Evolutionary conservation across 2,329 filamentous ascomycete genomes (phyloP).

Genomic region (Microsporum ferrugineum): DNA sequence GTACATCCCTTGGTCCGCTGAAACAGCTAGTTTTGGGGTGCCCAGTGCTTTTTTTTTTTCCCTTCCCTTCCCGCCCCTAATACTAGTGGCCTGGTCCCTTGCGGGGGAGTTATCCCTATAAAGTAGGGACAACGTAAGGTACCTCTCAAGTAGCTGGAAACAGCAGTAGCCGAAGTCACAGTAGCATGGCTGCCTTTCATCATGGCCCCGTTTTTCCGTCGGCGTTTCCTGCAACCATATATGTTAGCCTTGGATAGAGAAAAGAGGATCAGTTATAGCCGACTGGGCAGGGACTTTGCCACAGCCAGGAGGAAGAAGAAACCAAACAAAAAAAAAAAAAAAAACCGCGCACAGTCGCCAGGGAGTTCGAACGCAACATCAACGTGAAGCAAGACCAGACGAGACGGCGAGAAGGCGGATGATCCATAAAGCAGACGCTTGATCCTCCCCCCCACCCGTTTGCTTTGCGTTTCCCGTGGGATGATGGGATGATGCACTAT

Average conservation of each 20-base stretch:
- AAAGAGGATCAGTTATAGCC: neutral
- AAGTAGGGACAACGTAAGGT: neutral
- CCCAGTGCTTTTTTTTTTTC: neutral
- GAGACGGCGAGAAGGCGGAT: neutral
- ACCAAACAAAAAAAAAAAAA: neutral
- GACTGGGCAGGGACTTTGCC: neutral
- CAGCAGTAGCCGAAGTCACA: neutral
- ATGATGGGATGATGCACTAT: neutral
- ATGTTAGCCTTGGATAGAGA: neutral
- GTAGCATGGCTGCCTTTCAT: neutral
- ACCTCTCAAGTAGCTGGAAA: neutral
- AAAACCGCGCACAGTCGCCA: neutral
- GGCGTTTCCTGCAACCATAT: neutral
- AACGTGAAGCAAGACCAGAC: neutral
- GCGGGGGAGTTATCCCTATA: neutral
- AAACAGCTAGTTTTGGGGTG: neutral
- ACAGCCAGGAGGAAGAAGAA: neutral
- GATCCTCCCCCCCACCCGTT: neutral
- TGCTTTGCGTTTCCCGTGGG: neutral
- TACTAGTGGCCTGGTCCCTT: neutral
- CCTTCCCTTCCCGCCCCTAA: neutral
- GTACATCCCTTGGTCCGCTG: neutral
- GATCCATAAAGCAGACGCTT: neutral
- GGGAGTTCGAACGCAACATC: neutral
- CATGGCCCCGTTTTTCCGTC: neutral